Base-by-base conservation (phyloP, 371 early-diverging fungal species). In the Batkoa obscura region DNA sequence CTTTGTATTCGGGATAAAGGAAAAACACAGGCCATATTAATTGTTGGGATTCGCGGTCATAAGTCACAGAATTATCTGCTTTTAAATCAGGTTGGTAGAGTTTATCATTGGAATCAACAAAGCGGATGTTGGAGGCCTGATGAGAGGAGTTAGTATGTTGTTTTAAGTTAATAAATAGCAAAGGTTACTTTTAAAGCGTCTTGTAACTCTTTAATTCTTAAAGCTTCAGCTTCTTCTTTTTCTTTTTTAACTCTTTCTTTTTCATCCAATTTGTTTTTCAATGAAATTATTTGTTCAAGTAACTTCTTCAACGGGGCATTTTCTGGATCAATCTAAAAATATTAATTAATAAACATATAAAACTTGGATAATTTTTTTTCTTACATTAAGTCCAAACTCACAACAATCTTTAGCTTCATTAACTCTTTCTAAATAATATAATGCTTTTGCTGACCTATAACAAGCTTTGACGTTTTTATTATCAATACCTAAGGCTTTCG, bases 1-100 rank as follows among this genome's bases (percentile, higher is more conserved):
- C 83, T 59, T 82, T 81, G 64, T 80, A 73, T 65, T 95, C 94
- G 2, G 97, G 97, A 67, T 97, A 97, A 66, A 94, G 65, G 59
- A 97, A 88, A 56, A 90, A 75, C 1, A 88, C 88, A 0, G 97
- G 95, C 75, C 86, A 83, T 10, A 78, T 70, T 34, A 97, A 64
- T 23, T 75, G 74, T 32, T 79, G 74, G 0, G 75, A 66, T 32
- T 70, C 72, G 8, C 68, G 60, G 59, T 89, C 85, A 38, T 83
- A 65, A 36, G 69, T 70, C 36, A 90, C 86, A 57, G 34, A 55
- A 38, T 43, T 13, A 42, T 38, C 45, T n/a, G 50, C 34, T 43
- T 56, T 46, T 6, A 47, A 30, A 62, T 55, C 15, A 17, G 52
- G 47, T 37, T 53, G 4, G n/a, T 58, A 58, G 49, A 55, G 51